A percentile compares a stretch with the other conserved stretches of the same genome.
These are phyloP conservation scores for Mycena indigotica DNA, from an alignment of 768 basidiomycete species.

Conservation along the genomic window DNA sequence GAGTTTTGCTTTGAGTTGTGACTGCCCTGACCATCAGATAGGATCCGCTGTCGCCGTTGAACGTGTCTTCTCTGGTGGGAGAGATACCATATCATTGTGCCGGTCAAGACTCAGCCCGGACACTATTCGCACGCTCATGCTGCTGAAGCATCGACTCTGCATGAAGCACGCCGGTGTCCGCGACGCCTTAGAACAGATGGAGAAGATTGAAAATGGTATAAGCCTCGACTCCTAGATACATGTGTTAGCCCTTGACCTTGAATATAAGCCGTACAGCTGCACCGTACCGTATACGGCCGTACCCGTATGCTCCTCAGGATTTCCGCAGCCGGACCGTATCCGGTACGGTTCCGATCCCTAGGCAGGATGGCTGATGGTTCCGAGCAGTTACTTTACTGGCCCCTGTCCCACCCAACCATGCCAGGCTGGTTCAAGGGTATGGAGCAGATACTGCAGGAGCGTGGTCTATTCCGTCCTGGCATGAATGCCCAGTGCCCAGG, in stretches of 20 bases:
- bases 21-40: background rate
- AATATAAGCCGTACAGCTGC: background rate
- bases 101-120: background rate
- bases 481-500: too few species aligned
- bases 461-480: too few species aligned
- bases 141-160: constrained; percentile 1
- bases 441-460: too few species aligned
- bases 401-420: too few species aligned
- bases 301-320: too few species aligned
- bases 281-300: constrained; percentile 5
- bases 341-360: background rate
- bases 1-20: background rate
- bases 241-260: background rate
- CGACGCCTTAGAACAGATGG: background rate
- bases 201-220: background rate
- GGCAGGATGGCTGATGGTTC: too few species aligned
- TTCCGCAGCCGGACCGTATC: too few species aligned
- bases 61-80: constrained; percentile 8
- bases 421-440: too few species aligned
- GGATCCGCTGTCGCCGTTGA: constrained; percentile 14
- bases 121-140: constrained; percentile 5
- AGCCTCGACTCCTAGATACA: background rate
- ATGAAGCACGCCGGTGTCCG: background rate
- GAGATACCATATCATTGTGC: constrained; percentile 5
- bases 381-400: too few species aligned